Evolutionary conservation across 2,329 filamentous ascomycete genomes (phyloP).

Genomic region (Malbranchea cinnamomea): DNA sequence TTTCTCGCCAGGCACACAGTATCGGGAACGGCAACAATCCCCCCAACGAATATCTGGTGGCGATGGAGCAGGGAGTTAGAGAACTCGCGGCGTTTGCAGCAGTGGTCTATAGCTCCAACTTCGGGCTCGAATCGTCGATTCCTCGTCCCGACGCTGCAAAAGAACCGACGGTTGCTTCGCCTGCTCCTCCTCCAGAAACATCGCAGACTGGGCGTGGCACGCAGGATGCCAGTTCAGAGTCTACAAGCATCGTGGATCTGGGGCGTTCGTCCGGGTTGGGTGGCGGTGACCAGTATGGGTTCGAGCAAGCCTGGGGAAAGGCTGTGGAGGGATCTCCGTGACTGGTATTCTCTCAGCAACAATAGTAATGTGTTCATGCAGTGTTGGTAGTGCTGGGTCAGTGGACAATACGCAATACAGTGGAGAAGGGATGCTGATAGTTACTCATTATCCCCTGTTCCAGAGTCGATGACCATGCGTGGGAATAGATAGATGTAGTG

Average conservation of each 20-base stretch:
- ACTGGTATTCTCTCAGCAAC: neutral
- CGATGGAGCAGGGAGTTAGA: conserved; percentile 32
- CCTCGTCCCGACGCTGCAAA: neutral
- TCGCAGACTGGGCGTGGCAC: neutral
- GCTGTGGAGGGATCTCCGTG: conserved; percentile 5
- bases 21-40: conserved; percentile 56
- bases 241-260: conserved; percentile 3
- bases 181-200: neutral
- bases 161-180: neutral
- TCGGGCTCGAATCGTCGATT: conserved; percentile 16
- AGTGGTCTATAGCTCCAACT: conserved; percentile 35
- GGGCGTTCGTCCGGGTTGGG: neutral
- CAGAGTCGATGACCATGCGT: too few species aligned
- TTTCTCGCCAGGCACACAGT: conserved; percentile 77
- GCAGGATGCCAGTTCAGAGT: neutral
- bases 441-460: too few species aligned
- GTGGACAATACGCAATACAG: too few species aligned
- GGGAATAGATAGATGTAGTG: too few species aligned
- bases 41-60: conserved; percentile 30
- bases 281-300: conserved; percentile 2
- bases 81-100: conserved; percentile 34
- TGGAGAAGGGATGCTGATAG: too few species aligned
- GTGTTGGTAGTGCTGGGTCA: too few species aligned
- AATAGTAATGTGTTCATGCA: too few species aligned
- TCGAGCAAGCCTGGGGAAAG: conserved; percentile 11